Evolutionary conservation across 73 alveolate species (phyloP).

Genomic region (Blepharisma japonicum): DNA sequence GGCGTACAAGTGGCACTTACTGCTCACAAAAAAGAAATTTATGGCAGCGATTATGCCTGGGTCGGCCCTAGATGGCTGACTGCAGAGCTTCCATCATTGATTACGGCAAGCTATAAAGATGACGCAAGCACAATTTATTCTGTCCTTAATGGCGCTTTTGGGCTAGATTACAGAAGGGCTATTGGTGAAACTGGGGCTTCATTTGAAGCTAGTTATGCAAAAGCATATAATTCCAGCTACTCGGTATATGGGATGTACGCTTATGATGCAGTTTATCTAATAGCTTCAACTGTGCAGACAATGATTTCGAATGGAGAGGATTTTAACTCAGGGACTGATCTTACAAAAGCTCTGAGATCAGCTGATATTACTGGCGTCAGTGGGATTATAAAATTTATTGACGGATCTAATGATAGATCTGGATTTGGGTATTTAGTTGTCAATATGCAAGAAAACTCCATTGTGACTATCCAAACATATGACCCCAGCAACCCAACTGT

Average conservation of each 20-base stretch:
- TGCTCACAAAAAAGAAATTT: slow-evolving; percentile 26
- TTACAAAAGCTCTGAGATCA: background rate
- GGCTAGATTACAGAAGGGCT: background rate
- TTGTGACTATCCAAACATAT: background rate
- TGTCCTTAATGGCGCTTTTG: slow-evolving; percentile 20
- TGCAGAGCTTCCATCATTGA: background rate
- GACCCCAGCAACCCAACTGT: background rate
- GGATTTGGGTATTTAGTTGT: slow-evolving; percentile 9
- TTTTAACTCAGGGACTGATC: slow-evolving; percentile 2
- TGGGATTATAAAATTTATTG: slow-evolving; percentile 19
- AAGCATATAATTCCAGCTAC: background rate
- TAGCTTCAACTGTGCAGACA: background rate
- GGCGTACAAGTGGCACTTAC: background rate
- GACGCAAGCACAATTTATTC: background rate
- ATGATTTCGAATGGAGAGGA: slow-evolving; percentile 28
- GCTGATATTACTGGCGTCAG: slow-evolving; percentile 24
- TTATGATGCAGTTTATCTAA: slow-evolving; percentile 29
- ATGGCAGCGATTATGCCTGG: slow-evolving; percentile 3
- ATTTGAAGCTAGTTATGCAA: background rate
- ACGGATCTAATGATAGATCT: slow-evolving; percentile 30
- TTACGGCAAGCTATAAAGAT: background rate
- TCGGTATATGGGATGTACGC: background rate
- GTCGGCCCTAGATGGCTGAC: slow-evolving; percentile 24
- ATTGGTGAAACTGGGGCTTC: background rate
- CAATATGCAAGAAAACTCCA: slow-evolving; percentile 9